Conservation (phyloP, 441 rosid genomes). For the Populus tomentosa region DNA sequence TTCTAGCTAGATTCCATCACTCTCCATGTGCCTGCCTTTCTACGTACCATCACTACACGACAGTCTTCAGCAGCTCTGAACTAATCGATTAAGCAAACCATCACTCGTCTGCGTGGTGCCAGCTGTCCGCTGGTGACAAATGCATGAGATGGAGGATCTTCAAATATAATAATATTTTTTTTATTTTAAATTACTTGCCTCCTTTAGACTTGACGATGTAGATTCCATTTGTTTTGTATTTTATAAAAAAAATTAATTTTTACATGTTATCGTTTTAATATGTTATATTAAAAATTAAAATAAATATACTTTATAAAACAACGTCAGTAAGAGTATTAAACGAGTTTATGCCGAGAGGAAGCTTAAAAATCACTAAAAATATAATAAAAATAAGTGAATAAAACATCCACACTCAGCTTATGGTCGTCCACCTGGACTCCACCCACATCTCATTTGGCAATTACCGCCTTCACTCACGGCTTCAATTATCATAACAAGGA, state of each 20-base stretch:
- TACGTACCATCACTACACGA: neutral
- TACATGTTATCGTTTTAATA: no score
- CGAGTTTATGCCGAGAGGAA: slow-evolving; percentile 9
- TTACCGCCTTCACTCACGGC: slow-evolving; percentile 27
- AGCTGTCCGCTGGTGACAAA: no score
- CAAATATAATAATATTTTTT: no score
- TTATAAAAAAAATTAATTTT: no score
- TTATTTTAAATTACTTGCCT: no score
- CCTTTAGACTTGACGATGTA: no score
- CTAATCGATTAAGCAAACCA: neutral
- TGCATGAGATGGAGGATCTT: no score
- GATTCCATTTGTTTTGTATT: no score
- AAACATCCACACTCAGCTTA: neutral
- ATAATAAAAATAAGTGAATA: neutral
- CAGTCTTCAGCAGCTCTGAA: neutral
- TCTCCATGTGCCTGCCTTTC: neutral
- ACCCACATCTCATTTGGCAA: neutral
- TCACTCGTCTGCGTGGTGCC: neutral
- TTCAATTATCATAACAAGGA: slow-evolving; percentile 11
- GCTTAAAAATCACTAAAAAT: slow-evolving; percentile 21
- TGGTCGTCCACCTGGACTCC: neutral
- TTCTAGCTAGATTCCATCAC: no score
- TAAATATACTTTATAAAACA: neutral
- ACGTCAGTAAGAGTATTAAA: neutral
- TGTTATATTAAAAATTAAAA: no score